Evolutionary conservation across 2,329 filamentous ascomycete species (phyloP).

Genomic region (Cordyceps sp.): DNA sequence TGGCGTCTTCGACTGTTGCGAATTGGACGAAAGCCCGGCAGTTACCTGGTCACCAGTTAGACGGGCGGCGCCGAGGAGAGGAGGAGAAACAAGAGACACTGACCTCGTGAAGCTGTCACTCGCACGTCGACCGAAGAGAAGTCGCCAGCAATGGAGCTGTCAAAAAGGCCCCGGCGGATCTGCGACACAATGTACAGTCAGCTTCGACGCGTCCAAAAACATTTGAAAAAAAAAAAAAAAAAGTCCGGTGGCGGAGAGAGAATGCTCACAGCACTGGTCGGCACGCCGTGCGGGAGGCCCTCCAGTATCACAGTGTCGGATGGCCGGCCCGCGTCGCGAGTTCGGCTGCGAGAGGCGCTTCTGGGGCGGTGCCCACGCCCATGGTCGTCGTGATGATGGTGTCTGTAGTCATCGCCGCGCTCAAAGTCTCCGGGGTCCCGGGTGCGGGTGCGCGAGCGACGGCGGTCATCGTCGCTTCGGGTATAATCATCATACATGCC

Average conservation of each 20-base stretch:
- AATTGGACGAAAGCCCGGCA: constrained; percentile 26
- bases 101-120: constrained; percentile 18
- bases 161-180: constrained; percentile 20
- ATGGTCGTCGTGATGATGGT: constrained; percentile 2
- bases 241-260: too few species aligned
- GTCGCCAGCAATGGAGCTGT: constrained; percentile 16
- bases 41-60: constrained; percentile 13
- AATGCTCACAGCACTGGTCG: constrained; percentile 28
- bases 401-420: constrained; percentile 6
- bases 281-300: constrained; percentile 30
- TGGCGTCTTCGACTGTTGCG: constrained; percentile 19
- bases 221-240: too few species aligned
- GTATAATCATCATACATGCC: constrained; percentile 22
- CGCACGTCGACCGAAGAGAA: constrained; percentile 21
- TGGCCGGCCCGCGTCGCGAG: constrained; percentile 21
- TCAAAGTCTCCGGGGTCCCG: constrained; percentile 7
- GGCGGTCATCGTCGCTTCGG: constrained; percentile 7
- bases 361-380: constrained; percentile 2
- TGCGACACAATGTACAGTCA: constrained; percentile 5
- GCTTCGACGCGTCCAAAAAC: not conserved
- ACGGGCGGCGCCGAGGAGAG: not conserved
- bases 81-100: too few species aligned
- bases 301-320: constrained; percentile 38
- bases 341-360: constrained; percentile 18
- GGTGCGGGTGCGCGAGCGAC: constrained; percentile 5